Base-by-base conservation (phyloP, 1,284 basidiomycete genomes). In the Leccinum pachyderme region DNA sequence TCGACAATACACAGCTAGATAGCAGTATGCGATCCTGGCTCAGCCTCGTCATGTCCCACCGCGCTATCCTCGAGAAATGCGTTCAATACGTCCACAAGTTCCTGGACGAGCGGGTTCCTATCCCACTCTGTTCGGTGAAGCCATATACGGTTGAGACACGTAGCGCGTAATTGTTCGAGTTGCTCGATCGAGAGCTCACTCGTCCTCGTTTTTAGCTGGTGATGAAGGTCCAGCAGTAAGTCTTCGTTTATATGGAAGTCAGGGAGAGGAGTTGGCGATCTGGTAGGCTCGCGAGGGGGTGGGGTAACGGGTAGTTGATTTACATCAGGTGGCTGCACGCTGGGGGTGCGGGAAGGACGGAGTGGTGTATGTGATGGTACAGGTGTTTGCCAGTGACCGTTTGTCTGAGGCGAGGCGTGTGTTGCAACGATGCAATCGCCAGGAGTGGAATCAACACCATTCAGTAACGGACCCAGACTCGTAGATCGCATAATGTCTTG, bases 141-240 rank as follows among this genome's bases (percentile, higher is more conserved):
- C 94, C 95, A 98, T 18, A 98, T 80, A 32, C 78, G 77, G 50
- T 87, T 85, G 45, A 95, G 83, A 61, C 86, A 89, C 1, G 83
- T 84, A 5, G 96, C 95, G 4, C 97, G 84, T 6, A 98, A 78
- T 68, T 98, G 94, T 67, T 98, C 95, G 3, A 99, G 81, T 69
- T 98, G 87, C 66, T 99, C 96, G 46, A 98, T 80, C 25, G 77
- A 90, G 44, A 95, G 74, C 1, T 65, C 64, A 1, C 61, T 70
- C 1, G 93, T 95, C 46, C 69, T 68, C 24, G 79, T 73, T 31
- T 73, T 73, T 29, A 91, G 69, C 51, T 75, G 72, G 11, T 66
- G 53, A 55, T 75, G 70, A 1, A 93, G 74, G 22, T 78, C 66
- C 0, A 61, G 61, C 7, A 91, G 61, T 4, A 76, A 65, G 5